Base-by-base conservation (phyloP, 306 rosid genomes). In the Spatholobus suberectus region DNA sequence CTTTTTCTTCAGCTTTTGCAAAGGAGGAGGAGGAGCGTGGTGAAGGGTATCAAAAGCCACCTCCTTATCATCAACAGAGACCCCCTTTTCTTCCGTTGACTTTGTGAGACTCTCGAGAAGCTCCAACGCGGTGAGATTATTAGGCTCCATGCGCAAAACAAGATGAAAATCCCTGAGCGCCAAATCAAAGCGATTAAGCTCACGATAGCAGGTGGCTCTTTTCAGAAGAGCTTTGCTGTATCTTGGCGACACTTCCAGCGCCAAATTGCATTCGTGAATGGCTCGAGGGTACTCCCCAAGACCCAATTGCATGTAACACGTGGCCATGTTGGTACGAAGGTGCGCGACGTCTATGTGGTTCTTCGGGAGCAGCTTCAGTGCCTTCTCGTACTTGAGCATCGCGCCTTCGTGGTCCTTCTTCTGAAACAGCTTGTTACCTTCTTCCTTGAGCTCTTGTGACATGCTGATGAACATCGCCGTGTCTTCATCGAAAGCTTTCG, bases 331-430 rank as follows among this genome's bases (percentile, higher is more conserved):
- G 35, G 74, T 40, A 2, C 32, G 74, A 69, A 69, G 74, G 20
- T 69, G 74, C n/a, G 74, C 74, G 2, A 69, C 74, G 21, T 69
- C 74, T 12, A 69, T 69, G 74, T 69, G 74, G 12, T 40, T 69
- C 3, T 41, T 69, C 1, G 74, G 74, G 29, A 69, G 74, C 5
- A 69, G 74, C 15, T 69, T 69, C 2, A 69, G 74, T 5, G 74
- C 74, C 12, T 69, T 69, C 52, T 69, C 74, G n/a, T 69, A 69
- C 74, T 21, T 40, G 54, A 69, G 74, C 74, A 69, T 69, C 15
- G 74, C 74, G 29, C 74, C 74, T 40, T 69, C 74, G 35, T 40
- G 10, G 17, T 69, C 74, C 74, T 40, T 69, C 74, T 41, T 69
- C 54, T 69, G 74, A 69, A 69, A 41, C 34, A 69, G 13, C 54